Conservation (phyloP, 495 filamentous ascomycete species). For the Lichina pygmaea region DNA sequence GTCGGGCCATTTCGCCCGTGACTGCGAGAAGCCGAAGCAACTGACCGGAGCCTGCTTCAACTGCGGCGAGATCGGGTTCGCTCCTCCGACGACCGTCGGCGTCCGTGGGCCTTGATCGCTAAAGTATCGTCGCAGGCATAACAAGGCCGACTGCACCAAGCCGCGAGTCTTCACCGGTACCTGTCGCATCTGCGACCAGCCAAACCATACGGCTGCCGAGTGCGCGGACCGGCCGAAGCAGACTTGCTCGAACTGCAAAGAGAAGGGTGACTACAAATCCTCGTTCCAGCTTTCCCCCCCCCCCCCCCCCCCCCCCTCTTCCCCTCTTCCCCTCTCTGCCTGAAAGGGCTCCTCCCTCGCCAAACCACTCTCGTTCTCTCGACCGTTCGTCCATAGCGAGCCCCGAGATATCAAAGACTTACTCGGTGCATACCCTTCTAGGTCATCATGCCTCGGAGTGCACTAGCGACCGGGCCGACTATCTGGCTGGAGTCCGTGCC, state of each 20-base stretch:
- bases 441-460: slow-evolving; percentile 43
- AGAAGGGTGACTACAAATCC: slow-evolving; percentile 24
- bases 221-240: slow-evolving; percentile 39
- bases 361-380: no score
- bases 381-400: no score
- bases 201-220: slow-evolving; percentile 42
- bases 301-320: no score
- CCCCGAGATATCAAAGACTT: background rate
- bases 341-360: no score
- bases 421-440: slow-evolving; percentile 8
- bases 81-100: background rate
- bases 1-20: slow-evolving; percentile 27
- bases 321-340: background rate
- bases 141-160: slow-evolving; percentile 41
- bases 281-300: background rate
- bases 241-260: slow-evolving; percentile 48
- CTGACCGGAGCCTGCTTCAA: slow-evolving; percentile 41
- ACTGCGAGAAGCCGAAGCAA: slow-evolving; percentile 24
- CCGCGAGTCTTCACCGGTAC: slow-evolving; percentile 34
- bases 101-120: background rate
- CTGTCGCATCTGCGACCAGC: slow-evolving; percentile 46
- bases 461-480: slow-evolving; percentile 38
- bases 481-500: slow-evolving; percentile 30
- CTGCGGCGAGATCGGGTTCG: slow-evolving; percentile 34
- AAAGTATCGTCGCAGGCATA: slow-evolving; percentile 19